These are phyloP conservation scores for Mayamaea pseudoterrestris DNA, from an alignment of 108 stramenopile genomes.

Conservation along the genomic window DNA sequence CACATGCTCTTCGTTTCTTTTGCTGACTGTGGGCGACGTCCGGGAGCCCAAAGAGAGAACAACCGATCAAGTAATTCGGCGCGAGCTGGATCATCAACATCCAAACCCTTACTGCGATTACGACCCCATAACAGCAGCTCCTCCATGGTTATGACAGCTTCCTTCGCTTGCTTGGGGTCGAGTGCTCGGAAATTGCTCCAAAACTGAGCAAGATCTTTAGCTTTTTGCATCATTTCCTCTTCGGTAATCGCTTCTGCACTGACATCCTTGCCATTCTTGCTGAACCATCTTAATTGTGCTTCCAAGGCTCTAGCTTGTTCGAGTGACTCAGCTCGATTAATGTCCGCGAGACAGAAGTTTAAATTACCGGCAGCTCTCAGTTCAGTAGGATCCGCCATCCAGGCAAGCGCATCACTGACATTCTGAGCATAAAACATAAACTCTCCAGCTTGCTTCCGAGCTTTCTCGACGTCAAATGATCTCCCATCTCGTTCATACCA, in stretches of 20 bases:
- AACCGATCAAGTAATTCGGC: background rate
- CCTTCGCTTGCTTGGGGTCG: background rate
- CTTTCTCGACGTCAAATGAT: background rate
- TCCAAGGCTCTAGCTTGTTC: background rate
- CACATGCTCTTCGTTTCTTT: background rate
- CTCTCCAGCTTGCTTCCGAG: background rate
- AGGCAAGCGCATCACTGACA: background rate
- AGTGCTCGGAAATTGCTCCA: conserved; percentile 4
- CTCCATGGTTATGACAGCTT: background rate
- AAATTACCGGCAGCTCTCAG: background rate
- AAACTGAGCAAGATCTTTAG: conserved; percentile 7
- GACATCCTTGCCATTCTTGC: conserved; percentile 3
- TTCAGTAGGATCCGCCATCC: background rate
- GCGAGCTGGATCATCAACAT: background rate
- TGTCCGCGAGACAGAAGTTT: background rate
- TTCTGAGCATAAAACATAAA: background rate
- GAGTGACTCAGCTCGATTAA: background rate
- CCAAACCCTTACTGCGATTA: background rate
- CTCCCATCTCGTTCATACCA: background rate
- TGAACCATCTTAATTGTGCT: conserved; percentile 6
- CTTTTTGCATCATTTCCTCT: conserved; percentile 6
- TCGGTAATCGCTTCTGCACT: background rate
- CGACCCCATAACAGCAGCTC: conserved; percentile 2
- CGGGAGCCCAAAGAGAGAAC: conserved; percentile 1
- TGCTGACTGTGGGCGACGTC: background rate